These are phyloP conservation scores for Dichomitus squalens DNA, from an alignment of 1,284 basidiomycete species.

Conservation along the genomic window DNA sequence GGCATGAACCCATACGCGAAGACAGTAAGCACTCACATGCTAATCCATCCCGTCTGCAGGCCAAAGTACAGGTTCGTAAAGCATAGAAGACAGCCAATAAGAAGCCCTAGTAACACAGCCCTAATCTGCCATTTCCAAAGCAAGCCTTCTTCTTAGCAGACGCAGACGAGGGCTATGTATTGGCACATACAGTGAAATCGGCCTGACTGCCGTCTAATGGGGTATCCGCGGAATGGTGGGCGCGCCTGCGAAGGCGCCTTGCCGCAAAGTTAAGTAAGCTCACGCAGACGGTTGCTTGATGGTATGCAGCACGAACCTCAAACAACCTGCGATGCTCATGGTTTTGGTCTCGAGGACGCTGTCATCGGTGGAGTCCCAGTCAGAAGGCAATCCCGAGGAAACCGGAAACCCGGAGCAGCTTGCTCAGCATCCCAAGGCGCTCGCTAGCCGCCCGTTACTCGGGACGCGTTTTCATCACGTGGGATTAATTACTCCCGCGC, in stretches of 20 bases:
- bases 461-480: no score
- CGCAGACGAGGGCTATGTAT: neutral
- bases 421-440: no score
- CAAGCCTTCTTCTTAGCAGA: neutral
- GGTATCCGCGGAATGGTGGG: slow-evolving; percentile 8
- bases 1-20: neutral
- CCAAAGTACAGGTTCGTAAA: slow-evolving; percentile 82
- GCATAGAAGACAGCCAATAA: slow-evolving; percentile 74
- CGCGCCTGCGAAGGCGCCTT: slow-evolving; percentile 16
- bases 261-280: no score
- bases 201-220: slow-evolving; percentile 12
- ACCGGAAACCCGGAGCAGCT: neutral
- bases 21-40: slow-evolving; percentile 48
- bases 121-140: slow-evolving; percentile 34
- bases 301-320: slow-evolving; percentile 10
- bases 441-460: no score
- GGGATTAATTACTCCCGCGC: no score
- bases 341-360: neutral
- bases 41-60: slow-evolving; percentile 78
- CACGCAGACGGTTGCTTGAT: neutral
- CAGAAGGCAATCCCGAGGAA: neutral
- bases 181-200: slow-evolving; percentile 20
- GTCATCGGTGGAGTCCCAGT: slow-evolving; percentile 3
- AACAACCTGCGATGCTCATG: slow-evolving; percentile 10
- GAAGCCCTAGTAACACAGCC: slow-evolving; percentile 58